phyloP scores from a whole-genome alignment of 768 basidiomycete genomes.

The Leucosporidium creatinivorum region DNA sequence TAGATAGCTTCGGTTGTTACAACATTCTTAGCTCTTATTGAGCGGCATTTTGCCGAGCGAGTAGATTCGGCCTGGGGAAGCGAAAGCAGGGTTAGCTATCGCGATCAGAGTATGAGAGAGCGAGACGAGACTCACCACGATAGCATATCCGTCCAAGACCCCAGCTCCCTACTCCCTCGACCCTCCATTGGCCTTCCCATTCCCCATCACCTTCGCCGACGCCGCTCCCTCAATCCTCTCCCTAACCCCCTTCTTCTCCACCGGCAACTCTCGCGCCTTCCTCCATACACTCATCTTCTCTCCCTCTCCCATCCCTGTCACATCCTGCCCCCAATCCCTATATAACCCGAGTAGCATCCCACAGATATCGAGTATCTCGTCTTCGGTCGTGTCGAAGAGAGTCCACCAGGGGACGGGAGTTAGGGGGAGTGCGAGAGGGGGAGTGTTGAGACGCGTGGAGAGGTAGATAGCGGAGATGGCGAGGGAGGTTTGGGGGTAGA shows the following conservation, averaged over 20 bases:
- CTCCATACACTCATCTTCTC: conserved; percentile 22
- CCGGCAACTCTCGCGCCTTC: conserved; percentile 12
- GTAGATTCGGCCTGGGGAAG: no score
- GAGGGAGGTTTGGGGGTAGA: conserved; percentile 82
- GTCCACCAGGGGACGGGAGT: conserved; percentile 78
- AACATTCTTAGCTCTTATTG: no score
- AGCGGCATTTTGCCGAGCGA: no score
- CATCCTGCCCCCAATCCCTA: conserved; percentile 21
- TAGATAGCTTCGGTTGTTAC: no score
- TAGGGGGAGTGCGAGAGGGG: conserved; percentile 61
- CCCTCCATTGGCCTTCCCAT: background rate
- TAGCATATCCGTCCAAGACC: no score
- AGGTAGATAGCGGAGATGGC: conserved; percentile 85
- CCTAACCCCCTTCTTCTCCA: conserved; percentile 22
- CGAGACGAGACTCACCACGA: no score
- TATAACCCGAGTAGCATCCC: conserved; percentile 30
- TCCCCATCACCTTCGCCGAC: no score
- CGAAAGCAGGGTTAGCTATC: no score
- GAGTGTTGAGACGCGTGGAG: conserved; percentile 57
- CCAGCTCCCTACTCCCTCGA: background rate
- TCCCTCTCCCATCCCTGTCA: background rate
- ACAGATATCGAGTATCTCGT: conserved; percentile 24
- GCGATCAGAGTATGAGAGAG: no score
- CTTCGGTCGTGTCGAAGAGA: conserved; percentile 67
- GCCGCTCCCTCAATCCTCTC: conserved; percentile 2